Evolutionary conservation across 2,329 filamentous ascomycete genomes (phyloP).

Genomic region (Trichoderma brevicompactum): DNA sequence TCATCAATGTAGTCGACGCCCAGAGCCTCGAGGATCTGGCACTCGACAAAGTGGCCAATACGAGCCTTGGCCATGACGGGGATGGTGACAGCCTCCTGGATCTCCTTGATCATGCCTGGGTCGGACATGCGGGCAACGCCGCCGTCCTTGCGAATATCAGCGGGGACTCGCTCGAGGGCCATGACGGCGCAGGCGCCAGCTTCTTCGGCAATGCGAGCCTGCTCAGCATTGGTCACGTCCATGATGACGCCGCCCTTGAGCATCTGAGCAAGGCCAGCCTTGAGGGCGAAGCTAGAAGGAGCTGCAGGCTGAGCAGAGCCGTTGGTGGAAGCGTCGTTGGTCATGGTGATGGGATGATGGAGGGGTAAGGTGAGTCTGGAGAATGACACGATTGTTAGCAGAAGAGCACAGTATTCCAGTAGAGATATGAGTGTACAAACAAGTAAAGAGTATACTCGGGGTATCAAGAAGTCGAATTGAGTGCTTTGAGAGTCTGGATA

Average conservation of each 20-base stretch:
- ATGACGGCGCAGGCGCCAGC: slow-evolving; percentile 96
- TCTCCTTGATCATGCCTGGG: slow-evolving; percentile 90
- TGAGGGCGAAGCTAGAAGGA: slow-evolving; percentile 76
- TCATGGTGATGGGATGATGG: slow-evolving; percentile 36
- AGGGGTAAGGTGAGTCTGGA: not conserved
- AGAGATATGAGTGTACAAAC: not conserved
- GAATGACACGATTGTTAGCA: not conserved
- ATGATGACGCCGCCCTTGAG: slow-evolving; percentile 99
- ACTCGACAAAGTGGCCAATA: slow-evolving; percentile 98
- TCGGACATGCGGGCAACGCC: slow-evolving; percentile 98
- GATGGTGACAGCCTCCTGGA: slow-evolving; percentile 92
- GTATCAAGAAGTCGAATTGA: slow-evolving; percentile 14
- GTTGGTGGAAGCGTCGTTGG: slow-evolving; percentile 42
- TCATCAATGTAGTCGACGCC: slow-evolving; percentile 99
- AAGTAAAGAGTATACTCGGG: not conserved
- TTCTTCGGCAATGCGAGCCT: slow-evolving; percentile 96
- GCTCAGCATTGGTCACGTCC: slow-evolving; percentile 93
- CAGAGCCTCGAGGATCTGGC: slow-evolving; percentile 94
- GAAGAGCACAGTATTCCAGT: not conserved
- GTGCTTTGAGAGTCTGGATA: not conserved
- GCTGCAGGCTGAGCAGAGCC: slow-evolving; percentile 36
- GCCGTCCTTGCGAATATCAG: slow-evolving; percentile 89
- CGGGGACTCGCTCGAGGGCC: slow-evolving; percentile 96
- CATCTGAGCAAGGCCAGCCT: slow-evolving; percentile 96
- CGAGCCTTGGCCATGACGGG: slow-evolving; percentile 99